Conservation (phyloP, 768 basidiomycete species). For the Boletus bicolor region DNA sequence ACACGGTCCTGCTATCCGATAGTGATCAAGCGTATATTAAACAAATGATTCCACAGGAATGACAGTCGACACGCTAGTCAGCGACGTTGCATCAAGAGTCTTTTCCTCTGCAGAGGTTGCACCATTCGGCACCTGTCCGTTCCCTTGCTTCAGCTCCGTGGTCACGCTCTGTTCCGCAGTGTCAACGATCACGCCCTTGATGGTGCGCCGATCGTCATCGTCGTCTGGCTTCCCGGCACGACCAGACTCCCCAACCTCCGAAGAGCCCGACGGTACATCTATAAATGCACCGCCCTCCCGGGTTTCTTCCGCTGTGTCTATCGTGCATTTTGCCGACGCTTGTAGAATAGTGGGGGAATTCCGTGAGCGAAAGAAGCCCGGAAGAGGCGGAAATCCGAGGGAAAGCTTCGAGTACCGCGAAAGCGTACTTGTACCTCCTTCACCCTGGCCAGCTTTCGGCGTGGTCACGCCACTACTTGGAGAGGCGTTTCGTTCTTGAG, state of each 20-base stretch:
- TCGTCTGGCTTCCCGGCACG: conserved; percentile 24
- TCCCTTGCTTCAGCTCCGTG: conserved; percentile 12
- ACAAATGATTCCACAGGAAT: conserved; percentile 21
- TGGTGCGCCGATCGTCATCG: conserved; percentile 44
- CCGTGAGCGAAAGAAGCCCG: conserved; percentile 61
- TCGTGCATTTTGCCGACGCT: conserved; percentile 20
- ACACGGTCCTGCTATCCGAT: background rate
- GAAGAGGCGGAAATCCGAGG: conserved; percentile 58
- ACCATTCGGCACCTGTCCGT: conserved; percentile 6
- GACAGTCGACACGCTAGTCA: conserved; percentile 15
- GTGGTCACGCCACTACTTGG: conserved; percentile 57
- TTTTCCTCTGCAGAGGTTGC: conserved; percentile 22
- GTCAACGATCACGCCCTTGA: conserved; percentile 29
- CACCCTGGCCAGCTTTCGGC: conserved; percentile 41
- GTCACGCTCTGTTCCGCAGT: conserved; percentile 11
- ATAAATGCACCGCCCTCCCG: conserved; percentile 19
- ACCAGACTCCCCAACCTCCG: conserved; percentile 6
- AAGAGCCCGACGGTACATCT: conserved; percentile 5
- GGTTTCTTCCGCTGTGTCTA: conserved; percentile 19
- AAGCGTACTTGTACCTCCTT: conserved; percentile 30
- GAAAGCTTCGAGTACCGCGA: conserved; percentile 41
- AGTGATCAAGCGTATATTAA: conserved; percentile 11
- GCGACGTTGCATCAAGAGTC: conserved; percentile 11
- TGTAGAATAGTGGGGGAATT: conserved; percentile 46
- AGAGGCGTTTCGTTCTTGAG: conserved; percentile 39